Evolutionary conservation across 257 asterid genomes (phyloP), one percentile per base, ranked within the genome.

Genomic region (Verbascum thapsus): DNA sequence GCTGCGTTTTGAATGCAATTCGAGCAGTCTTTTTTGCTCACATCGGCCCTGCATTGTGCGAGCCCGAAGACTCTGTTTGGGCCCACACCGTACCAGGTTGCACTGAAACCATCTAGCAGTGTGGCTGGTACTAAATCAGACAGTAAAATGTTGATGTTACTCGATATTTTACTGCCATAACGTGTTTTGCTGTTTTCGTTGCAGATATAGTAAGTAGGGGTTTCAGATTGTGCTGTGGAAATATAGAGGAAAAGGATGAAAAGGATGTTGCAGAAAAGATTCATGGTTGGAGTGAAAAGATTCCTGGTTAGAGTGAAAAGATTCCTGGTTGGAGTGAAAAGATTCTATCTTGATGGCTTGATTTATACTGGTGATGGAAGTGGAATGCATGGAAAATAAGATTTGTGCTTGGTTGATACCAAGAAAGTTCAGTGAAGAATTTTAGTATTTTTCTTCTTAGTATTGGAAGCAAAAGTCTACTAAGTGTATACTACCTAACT

Each of bases 11-110:
- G 63, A 61, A 88, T 81, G 87, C 98, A 88, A 17, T 8, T 37
- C 1, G 83, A 66, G 73, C 98, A 88, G 68, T 78, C 87, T 20
- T 26, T 8, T 48, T 26, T 23, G 76, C 82, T 67, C 16, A 86
- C 79, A 43, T 88, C 98, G 16, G 81, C 92, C 34, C 98, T 69
- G 81, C 98, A 88, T 72, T 91, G 96, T 7, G 81, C 89, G 20
- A 88, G 85, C 56, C 98, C 96, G 18, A 64, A 75, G 68, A 84
- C 37, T 75, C 35, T 50, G 66, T 70, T 47, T 3, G 3, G 18
- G 0, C 65, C 77, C 8, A 19, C n/a, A 22, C 92, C 95, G 1
- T 55, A 56, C 3, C 91, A 74, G 72, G 83, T 56, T 18, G 85
- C 63, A 11, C 35, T 61, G 75, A 72, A 91, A 19, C 86, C 86